These are phyloP conservation scores for Calvatia gigantea DNA, from an alignment of 768 basidiomycete species.

Conservation along the genomic window DNA sequence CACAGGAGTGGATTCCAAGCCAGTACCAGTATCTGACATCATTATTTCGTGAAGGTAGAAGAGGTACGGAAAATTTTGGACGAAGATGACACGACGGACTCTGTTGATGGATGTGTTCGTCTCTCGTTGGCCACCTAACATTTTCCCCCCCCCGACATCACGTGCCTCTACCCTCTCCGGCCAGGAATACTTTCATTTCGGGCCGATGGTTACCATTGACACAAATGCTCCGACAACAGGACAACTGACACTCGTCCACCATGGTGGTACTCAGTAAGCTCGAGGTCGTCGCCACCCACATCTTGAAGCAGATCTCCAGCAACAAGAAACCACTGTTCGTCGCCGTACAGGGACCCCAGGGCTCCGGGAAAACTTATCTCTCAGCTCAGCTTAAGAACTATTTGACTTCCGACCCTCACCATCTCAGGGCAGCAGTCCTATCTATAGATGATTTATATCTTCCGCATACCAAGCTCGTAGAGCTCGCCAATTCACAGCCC, in stretches of 20 bases:
- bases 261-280: conserved; percentile 28
- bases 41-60: conserved; percentile 30
- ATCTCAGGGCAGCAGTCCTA: conserved; percentile 56
- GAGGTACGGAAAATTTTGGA: conserved; percentile 1
- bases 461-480: conserved; percentile 55
- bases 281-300: conserved; percentile 26
- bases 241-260: not conserved
- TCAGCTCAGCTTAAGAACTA: conserved; percentile 49
- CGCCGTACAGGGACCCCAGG: conserved; percentile 91
- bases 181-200: no score
- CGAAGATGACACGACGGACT: conserved; percentile 9
- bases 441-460: conserved; percentile 89
- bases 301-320: conserved; percentile 24
- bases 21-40: conserved; percentile 49
- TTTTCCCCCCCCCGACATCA: not conserved
- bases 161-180: no score
- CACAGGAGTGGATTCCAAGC: conserved; percentile 42
- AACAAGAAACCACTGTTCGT: conserved; percentile 64
- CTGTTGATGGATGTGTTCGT: conserved; percentile 16
- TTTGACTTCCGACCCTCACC: conserved; percentile 41
- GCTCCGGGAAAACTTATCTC: conserved; percentile 87
- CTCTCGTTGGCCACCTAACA: conserved; percentile 10
- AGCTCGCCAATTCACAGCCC: conserved; percentile 52
- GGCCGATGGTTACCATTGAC: not conserved
- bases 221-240: not conserved